phyloP scores from a whole-genome alignment of 176 grass and related monocot species.

The Coix lacrymajobi region DNA sequence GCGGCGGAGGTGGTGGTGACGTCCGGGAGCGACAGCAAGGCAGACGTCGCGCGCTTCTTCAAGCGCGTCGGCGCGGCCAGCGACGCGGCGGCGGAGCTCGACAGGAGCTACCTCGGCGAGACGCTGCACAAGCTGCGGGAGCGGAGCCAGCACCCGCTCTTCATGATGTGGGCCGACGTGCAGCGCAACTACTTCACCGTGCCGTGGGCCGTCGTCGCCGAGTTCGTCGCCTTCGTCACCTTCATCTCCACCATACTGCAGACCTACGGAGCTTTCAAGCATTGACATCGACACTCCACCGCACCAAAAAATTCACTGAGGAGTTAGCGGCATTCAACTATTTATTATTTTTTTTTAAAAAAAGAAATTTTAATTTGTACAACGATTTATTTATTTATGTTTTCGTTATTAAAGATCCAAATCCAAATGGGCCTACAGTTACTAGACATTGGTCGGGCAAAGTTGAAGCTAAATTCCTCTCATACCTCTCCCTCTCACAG shows the following conservation, averaged over 20 bases:
- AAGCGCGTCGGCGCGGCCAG: background rate
- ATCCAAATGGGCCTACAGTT: too few relatives aligned
- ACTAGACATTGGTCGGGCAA: too few relatives aligned
- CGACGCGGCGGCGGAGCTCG: background rate
- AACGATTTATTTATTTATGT: background rate
- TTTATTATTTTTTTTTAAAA: background rate
- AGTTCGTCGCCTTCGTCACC: slow-evolving; percentile 36
- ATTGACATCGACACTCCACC: background rate
- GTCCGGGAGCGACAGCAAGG: slow-evolving; percentile 11
- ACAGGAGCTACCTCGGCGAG: background rate
- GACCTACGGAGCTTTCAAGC: slow-evolving; percentile 25
- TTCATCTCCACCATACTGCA: slow-evolving; percentile 47
- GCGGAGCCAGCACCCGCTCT: slow-evolving; percentile 40
- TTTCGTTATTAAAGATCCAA: background rate
- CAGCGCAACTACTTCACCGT: slow-evolving; percentile 54
- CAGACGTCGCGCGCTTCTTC: background rate
- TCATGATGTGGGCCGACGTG: slow-evolving; percentile 56
- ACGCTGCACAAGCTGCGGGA: slow-evolving; percentile 26
- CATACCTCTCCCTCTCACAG: too few relatives aligned
- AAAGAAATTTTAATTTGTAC: background rate
- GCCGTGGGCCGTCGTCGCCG: slow-evolving; percentile 54
- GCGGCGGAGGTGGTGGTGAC: slow-evolving; percentile 42
- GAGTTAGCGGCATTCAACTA: background rate
- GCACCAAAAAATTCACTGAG: background rate
- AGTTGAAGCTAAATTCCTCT: too few relatives aligned